Percentiles rank a stretch among this genome's conserved stretches.
Evolutionary conservation across 768 basidiomycete species (phyloP).

Genomic region (Mycena pura): DNA sequence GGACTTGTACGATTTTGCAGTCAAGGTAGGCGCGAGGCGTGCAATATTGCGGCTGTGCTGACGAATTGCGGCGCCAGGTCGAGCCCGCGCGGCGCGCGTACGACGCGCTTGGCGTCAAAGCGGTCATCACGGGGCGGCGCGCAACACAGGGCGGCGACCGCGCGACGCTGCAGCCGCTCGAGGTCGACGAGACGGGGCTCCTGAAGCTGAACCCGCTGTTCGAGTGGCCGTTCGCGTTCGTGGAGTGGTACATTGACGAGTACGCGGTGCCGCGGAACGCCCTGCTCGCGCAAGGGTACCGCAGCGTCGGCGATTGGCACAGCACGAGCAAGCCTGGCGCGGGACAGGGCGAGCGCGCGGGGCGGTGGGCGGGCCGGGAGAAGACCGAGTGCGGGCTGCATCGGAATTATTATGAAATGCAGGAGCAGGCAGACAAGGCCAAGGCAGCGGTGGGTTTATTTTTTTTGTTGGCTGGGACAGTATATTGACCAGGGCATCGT

Average conservation of each 20-base stretch:
- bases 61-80: slow-evolving; percentile 57
- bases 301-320: slow-evolving; percentile 97
- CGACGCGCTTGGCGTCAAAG: slow-evolving; percentile 73
- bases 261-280: slow-evolving; percentile 89
- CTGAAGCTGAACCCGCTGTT: slow-evolving; percentile 95
- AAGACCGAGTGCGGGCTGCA: slow-evolving; percentile 98
- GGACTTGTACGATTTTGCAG: slow-evolving; percentile 85
- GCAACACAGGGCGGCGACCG: slow-evolving; percentile 94
- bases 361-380: slow-evolving; percentile 87
- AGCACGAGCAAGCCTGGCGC: slow-evolving; percentile 78
- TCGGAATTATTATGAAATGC: slow-evolving; percentile 86
- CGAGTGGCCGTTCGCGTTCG: slow-evolving; percentile 83
- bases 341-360: slow-evolving; percentile 86
- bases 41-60: not conserved
- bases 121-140: slow-evolving; percentile 94
- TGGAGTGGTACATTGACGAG: slow-evolving; percentile 83
- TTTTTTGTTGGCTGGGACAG: not conserved
- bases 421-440: slow-evolving; percentile 55
- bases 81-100: slow-evolving; percentile 94
- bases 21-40: slow-evolving; percentile 68
- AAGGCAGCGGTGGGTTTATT: slow-evolving; percentile 13
- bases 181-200: slow-evolving; percentile 88
- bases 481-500: not conserved
- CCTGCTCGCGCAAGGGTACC: slow-evolving; percentile 90
- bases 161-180: slow-evolving; percentile 80